Evolutionary conservation across 1,284 basidiomycete genomes (phyloP), one percentile per base, ranked within the genome.

Genomic region (Prillingera fragicola): DNA sequence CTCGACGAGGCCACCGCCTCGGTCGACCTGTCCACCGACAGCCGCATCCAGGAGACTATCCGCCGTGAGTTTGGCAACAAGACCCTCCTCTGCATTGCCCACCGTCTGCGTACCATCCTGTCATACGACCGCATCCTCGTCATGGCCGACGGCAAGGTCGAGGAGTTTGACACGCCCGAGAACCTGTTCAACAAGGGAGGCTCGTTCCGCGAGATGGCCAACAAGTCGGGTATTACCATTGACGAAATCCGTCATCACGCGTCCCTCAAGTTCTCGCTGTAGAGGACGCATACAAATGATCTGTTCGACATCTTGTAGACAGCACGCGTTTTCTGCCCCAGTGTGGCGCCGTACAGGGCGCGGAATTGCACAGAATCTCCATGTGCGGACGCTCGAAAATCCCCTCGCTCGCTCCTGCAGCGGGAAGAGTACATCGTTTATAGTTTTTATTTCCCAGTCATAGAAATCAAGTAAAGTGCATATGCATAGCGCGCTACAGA

Each of bases 121-220:
- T 77, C 77, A 0, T 89, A 87, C 62, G 85, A 90, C 69, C 73
- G 81, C 12, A 84, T 89, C 45, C 75, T 77, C 12, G 77, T 79
- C 34, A 74, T 92, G 57, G 81, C 86, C 52, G 76, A 79, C 24
- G 88, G 88, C 27, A 50, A 55, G 23, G 64, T 84, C 9, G 84
- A 79, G 28, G 83, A 85, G 65, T 87, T 82, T 59, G 87, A 87
- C 65, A 82, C 83, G 4, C 86, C 87, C 3, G 73, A 86, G 43
- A 80, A 79, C 51, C 75, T 90, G 14, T 90, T 81, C 64, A 78
- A 84, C 65, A 73, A 71, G 21, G 75, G 78, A 46, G 85, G 85
- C 3, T 80, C 85, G 53, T 89, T 90, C 76, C 74, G 80, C 14
- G 81, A 80, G 17, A 78, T 86, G 48, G 88, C 85, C 60, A 75